A percentile compares a stretch with the other conserved stretches of the same genome.
Evolutionary conservation across 805 yeast genomes (phyloP).

Genomic region (Metschnikowia hibisci): DNA sequence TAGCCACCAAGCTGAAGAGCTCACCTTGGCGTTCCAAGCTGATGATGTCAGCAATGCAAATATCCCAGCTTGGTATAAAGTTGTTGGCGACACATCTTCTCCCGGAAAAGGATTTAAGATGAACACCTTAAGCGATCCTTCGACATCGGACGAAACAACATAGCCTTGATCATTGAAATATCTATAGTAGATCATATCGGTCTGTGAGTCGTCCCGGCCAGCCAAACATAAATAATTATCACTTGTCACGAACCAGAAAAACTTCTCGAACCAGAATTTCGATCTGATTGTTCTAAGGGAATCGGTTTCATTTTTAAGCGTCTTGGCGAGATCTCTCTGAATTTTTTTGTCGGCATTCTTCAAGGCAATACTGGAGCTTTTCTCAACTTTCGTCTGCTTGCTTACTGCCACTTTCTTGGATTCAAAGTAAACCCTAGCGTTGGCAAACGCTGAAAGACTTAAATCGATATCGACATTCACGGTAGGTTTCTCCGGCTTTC

Average conservation of each 20-base stretch:
- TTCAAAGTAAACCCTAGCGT: constrained; percentile 78
- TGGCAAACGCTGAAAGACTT: constrained; percentile 75
- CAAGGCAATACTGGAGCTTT: constrained; percentile 71
- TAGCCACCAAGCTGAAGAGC: constrained; percentile 85
- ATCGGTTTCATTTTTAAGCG: constrained; percentile 50
- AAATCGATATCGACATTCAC: constrained; percentile 65
- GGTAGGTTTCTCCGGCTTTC: constrained; percentile 11
- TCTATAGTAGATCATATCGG: constrained; percentile 74
- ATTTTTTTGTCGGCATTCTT: constrained; percentile 80
- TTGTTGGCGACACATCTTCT: constrained; percentile 75
- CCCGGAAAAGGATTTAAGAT: constrained; percentile 74
- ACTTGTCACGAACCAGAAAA: constrained; percentile 87
- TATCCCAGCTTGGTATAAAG: constrained; percentile 85
- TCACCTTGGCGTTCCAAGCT: constrained; percentile 86
- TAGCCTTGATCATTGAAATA: constrained; percentile 72
- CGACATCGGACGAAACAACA: constrained; percentile 69
- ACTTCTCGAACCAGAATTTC: constrained; percentile 91
- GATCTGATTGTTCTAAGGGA: constrained; percentile 58
- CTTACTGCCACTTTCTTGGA: constrained; percentile 69
- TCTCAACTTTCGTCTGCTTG: constrained; percentile 77
- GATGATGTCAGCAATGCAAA: constrained; percentile 75
- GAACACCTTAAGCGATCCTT: constrained; percentile 71
- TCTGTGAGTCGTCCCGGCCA: constrained; percentile 78
- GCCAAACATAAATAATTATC: constrained; percentile 85
- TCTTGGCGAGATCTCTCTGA: constrained; percentile 62